Conservation (phyloP, 805 yeast species). For the Blastobotrys parvus region DNA sequence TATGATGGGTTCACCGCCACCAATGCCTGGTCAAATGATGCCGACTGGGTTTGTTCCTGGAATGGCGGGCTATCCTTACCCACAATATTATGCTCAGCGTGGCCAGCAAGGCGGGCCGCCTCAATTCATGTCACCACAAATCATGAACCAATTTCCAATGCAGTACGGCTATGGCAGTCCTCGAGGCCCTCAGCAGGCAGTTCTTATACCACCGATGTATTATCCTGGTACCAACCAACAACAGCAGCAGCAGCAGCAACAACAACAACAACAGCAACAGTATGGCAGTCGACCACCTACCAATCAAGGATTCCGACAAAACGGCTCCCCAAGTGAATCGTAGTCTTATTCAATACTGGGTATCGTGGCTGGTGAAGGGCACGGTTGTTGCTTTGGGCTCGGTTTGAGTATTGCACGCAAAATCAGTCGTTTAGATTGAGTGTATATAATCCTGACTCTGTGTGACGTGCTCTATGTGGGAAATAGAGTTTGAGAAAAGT, state of each 20-base stretch:
- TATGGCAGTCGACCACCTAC: not conserved
- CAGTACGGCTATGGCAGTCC: not conserved
- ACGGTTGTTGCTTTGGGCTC: too few species aligned
- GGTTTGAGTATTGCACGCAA: too few species aligned
- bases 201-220: not conserved
- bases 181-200: not conserved
- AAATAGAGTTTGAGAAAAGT: too few species aligned
- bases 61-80: conserved; percentile 12
- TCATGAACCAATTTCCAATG: conserved; percentile 9
- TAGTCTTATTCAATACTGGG: too few species aligned
- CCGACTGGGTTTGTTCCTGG: conserved; percentile 14
- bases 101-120: conserved; percentile 10
- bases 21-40: conserved; percentile 12
- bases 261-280: conserved; percentile 2
- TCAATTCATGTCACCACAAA: conserved; percentile 8
- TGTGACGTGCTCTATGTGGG: too few species aligned
- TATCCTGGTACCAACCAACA: not conserved
- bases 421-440: too few species aligned
- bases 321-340: not conserved
- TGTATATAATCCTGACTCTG: too few species aligned
- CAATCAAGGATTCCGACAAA: not conserved
- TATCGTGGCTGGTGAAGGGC: too few species aligned
- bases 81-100: conserved; percentile 16
- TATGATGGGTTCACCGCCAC: conserved; percentile 10
- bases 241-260: not conserved